Percentiles rank a stretch among this genome's conserved stretches.
Evolutionary conservation across 2,329 filamentous ascomycete species (phyloP).

Genomic region (Fusarium sp.): DNA sequence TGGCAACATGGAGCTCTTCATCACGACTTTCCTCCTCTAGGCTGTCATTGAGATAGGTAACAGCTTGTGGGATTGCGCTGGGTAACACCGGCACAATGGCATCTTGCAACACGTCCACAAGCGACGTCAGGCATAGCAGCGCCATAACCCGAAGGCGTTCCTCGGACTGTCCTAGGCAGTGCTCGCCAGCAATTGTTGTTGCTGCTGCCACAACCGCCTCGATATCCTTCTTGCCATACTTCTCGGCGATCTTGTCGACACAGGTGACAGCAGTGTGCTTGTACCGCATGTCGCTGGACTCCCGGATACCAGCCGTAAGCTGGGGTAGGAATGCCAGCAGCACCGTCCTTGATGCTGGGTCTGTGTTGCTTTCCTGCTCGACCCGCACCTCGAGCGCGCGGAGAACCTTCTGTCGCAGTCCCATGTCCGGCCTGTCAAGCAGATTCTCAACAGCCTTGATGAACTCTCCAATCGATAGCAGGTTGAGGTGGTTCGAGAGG

Average conservation of each 20-base stretch:
- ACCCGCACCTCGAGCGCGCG: slow-evolving; percentile 86
- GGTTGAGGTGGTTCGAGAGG: slow-evolving; percentile 84
- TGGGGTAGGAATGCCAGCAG: slow-evolving; percentile 86
- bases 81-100: slow-evolving; percentile 89
- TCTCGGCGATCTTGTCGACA: slow-evolving; percentile 93
- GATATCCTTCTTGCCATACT: slow-evolving; percentile 93
- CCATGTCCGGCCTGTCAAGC: slow-evolving; percentile 81
- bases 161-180: slow-evolving; percentile 83
- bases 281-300: slow-evolving; percentile 80
- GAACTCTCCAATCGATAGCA: slow-evolving; percentile 90
- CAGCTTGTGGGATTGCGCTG: slow-evolving; percentile 78
- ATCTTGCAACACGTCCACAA: slow-evolving; percentile 90
- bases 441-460: slow-evolving; percentile 89
- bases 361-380: slow-evolving; percentile 78
- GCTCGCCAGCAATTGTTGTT: slow-evolving; percentile 80
- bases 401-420: slow-evolving; percentile 84
- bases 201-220: slow-evolving; percentile 83
- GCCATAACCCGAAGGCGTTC: slow-evolving; percentile 84
- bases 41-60: slow-evolving; percentile 79
- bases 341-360: slow-evolving; percentile 77
- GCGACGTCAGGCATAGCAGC: slow-evolving; percentile 89
- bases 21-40: slow-evolving; percentile 68
- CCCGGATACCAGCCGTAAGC: slow-evolving; percentile 82
- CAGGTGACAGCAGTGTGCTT: slow-evolving; percentile 91
- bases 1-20: slow-evolving; percentile 82